Conservation (phyloP, 202 grass and related monocot species). For the Saccharum hybrid region DNA sequence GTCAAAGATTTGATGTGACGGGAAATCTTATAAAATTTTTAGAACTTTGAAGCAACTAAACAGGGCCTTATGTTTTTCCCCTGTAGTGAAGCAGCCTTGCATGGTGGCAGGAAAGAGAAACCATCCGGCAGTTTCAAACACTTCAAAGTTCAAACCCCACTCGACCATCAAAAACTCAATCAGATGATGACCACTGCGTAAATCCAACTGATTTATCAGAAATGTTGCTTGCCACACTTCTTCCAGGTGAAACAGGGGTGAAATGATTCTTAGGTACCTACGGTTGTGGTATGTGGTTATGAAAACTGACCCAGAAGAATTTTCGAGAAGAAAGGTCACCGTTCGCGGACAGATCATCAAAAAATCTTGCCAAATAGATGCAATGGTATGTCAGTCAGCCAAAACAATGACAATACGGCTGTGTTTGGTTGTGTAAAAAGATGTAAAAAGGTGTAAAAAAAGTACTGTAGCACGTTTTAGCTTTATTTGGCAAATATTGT, state of each 20-base stretch:
- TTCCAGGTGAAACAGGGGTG: not conserved
- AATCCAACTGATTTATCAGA: not conserved
- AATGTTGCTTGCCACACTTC: not conserved
- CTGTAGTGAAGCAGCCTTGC: too few species aligned
- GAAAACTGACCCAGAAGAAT: constrained; percentile 62
- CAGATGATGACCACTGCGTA: constrained; percentile 78
- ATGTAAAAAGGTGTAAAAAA: too few species aligned
- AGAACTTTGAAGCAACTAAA: too few species aligned
- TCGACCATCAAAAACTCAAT: constrained; percentile 67
- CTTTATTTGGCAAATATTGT: too few species aligned
- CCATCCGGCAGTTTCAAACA: constrained; percentile 76
- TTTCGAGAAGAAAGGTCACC: constrained; percentile 73
- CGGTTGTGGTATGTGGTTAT: constrained; percentile 88
- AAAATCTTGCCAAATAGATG: constrained; percentile 54
- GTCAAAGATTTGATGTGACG: too few species aligned
- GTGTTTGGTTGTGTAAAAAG: too few species aligned
- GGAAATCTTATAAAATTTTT: too few species aligned
- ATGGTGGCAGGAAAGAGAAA: constrained; percentile 79
- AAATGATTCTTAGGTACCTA: constrained; percentile 50
- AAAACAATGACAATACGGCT: not conserved
- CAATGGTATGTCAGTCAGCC: not conserved
- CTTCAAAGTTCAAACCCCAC: constrained; percentile 15
- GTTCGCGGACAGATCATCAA: constrained; percentile 82
- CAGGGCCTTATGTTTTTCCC: constrained; percentile 7
- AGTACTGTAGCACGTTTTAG: too few species aligned